Conservation (phyloP, 108 stramenopile genomes). For the Cylindrotheca closterium region DNA sequence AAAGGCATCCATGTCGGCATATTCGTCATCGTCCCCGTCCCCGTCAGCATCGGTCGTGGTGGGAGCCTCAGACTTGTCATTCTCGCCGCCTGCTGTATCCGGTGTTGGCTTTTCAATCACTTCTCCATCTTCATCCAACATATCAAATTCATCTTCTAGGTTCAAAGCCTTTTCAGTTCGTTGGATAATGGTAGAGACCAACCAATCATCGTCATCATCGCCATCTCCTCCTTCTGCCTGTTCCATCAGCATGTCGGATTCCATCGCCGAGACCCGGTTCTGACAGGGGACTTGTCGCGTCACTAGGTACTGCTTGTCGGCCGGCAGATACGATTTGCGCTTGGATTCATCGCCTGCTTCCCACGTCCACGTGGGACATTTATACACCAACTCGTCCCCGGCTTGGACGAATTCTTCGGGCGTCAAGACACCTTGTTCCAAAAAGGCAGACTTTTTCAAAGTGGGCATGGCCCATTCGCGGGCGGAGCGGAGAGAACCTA, state of each 20-base stretch:
- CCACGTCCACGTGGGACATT: slow-evolving; percentile 96
- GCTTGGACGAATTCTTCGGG: slow-evolving; percentile 93
- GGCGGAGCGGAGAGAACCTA: slow-evolving; percentile 47
- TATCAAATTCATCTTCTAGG: slow-evolving; percentile 83
- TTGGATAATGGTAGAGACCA: slow-evolving; percentile 54
- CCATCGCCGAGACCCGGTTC: slow-evolving; percentile 70
- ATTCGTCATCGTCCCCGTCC: slow-evolving; percentile 75
- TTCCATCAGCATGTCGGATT: slow-evolving; percentile 53
- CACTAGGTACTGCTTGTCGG: slow-evolving; percentile 90
- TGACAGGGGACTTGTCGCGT: slow-evolving; percentile 90
- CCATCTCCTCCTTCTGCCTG: slow-evolving; percentile 21
- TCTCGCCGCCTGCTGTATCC: too few species aligned
- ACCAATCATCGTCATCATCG: slow-evolving; percentile 75
- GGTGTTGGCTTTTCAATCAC: slow-evolving; percentile 31
- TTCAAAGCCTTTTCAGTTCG: slow-evolving; percentile 28
- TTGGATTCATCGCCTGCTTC: slow-evolving; percentile 59
- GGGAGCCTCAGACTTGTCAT: slow-evolving; percentile 1
- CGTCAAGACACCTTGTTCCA: slow-evolving; percentile 90
- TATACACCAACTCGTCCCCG: slow-evolving; percentile 89
- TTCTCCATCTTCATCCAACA: slow-evolving; percentile 79
- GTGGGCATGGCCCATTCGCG: slow-evolving; percentile 90
- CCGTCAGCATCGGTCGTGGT: slow-evolving; percentile 3
- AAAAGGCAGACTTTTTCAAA: slow-evolving; percentile 81
- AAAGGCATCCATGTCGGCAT: slow-evolving; percentile 89
- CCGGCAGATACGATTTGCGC: slow-evolving; percentile 69